Percentiles rank a stretch among this genome's conserved stretches.
These are phyloP conservation scores for Aspergillus uvarum DNA, from an alignment of 2,329 filamentous ascomycete species.

Conservation along the genomic window DNA sequence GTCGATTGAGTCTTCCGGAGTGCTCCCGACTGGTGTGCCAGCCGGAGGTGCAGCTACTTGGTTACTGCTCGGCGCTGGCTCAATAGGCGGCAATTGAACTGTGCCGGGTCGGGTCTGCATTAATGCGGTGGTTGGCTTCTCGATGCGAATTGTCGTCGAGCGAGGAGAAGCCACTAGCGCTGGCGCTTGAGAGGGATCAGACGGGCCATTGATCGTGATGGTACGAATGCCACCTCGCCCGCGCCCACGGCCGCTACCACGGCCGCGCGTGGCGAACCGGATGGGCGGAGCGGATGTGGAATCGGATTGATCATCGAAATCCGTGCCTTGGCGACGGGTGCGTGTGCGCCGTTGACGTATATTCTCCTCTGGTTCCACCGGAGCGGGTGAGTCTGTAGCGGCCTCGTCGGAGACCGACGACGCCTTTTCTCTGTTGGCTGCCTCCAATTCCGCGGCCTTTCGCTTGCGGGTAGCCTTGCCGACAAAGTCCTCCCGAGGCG, in stretches of 20 bases:
- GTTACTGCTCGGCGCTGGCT: conserved; percentile 20
- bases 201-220: conserved; percentile 22
- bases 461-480: conserved; percentile 38
- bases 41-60: conserved; percentile 12
- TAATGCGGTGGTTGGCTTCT: conserved; percentile 3
- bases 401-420: conserved; percentile 26
- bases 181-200: conserved; percentile 17
- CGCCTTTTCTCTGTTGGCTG: conserved; percentile 27
- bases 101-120: conserved; percentile 18
- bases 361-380: conserved; percentile 31
- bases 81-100: conserved; percentile 21
- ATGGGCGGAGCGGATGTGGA: conserved; percentile 17
- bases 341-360: conserved; percentile 36
- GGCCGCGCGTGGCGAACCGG: conserved; percentile 24
- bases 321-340: conserved; percentile 26
- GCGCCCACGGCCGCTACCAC: conserved; percentile 30
- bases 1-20: conserved; percentile 26
- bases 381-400: conserved; percentile 25
- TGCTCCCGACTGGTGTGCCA: conserved; percentile 15
- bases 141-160: conserved; percentile 10
- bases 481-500: conserved; percentile 28
- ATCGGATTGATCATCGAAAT: conserved; percentile 19
- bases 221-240: conserved; percentile 30
- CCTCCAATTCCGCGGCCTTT: conserved; percentile 38
- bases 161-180: conserved; percentile 6